A percentile compares a stretch with the other conserved stretches of the same genome.
These are phyloP conservation scores for Buxus sempervirens DNA, from an alignment of 164 flowering plant species.

Conservation along the genomic window DNA sequence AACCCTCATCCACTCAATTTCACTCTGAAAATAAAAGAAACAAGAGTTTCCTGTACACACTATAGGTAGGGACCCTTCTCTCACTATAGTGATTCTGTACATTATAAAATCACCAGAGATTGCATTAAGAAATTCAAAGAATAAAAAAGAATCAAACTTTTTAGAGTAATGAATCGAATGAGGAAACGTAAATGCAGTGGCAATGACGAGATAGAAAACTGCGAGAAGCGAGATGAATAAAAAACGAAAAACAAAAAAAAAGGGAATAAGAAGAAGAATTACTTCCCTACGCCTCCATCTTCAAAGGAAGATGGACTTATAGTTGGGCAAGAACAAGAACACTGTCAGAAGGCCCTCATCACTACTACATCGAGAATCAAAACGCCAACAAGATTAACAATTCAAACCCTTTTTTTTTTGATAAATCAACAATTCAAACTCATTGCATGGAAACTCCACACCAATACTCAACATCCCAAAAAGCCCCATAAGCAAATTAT, in stretches of 20 bases:
- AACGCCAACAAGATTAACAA: neutral
- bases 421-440: neutral
- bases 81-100: neutral
- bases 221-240: too few relatives aligned
- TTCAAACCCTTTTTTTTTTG: too few relatives aligned
- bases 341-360: constrained; percentile 29
- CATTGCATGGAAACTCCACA: neutral
- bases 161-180: neutral
- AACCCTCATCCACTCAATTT: neutral
- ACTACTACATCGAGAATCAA: constrained; percentile 5
- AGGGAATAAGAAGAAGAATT: neutral
- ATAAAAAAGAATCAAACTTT: neutral
- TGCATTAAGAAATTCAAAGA: neutral
- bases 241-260: too few relatives aligned
- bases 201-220: neutral
- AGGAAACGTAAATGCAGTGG: neutral
- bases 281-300: constrained; percentile 28
- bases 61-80: neutral
- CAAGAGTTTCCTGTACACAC: neutral
- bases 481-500: neutral
- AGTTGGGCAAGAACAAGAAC: constrained; percentile 5
- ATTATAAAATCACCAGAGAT: neutral
- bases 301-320: constrained; percentile 23
- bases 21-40: neutral
- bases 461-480: constrained; percentile 9